Percentiles rank a stretch among this genome's conserved stretches.
These are phyloP conservation scores for Fusarium heterosporum DNA, from an alignment of 2,329 filamentous ascomycete genomes.

Conservation along the genomic window DNA sequence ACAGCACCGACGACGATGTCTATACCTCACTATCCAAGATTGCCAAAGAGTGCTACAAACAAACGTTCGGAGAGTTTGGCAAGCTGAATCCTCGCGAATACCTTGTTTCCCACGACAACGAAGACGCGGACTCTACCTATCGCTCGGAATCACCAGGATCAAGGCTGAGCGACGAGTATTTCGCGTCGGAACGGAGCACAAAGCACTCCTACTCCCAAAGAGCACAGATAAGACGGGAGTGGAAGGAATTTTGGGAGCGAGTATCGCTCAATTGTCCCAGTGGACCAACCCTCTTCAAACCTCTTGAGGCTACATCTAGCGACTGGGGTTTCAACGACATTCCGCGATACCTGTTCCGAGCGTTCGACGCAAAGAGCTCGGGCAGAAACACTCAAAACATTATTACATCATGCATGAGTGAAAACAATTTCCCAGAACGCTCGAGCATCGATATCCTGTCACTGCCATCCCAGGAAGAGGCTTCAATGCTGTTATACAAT, in stretches of 20 bases:
- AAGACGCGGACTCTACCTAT: neutral
- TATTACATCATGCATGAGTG: rapidly evolving
- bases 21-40: neutral
- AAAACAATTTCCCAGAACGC: neutral
- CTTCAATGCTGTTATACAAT: rapidly evolving
- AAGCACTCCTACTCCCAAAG: neutral
- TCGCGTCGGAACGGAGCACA: neutral
- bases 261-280: neutral
- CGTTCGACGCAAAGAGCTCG: neutral
- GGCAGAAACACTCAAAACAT: rapidly evolving
- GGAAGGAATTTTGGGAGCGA: neutral
- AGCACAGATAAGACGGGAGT: neutral
- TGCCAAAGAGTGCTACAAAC: neutral
- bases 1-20: neutral
- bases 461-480: rapidly evolving
- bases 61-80: neutral
- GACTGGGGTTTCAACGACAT: neutral
- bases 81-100: neutral
- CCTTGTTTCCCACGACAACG: neutral
- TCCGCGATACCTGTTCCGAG: neutral
- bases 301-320: rapidly evolving
- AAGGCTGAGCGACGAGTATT: neutral
- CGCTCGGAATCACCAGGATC: neutral
- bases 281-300: neutral
- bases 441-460: neutral